Percentiles rank a stretch among this genome's conserved stretches.
Conservation (phyloP, 768 basidiomycete genomes). For the Russula brevipes region DNA sequence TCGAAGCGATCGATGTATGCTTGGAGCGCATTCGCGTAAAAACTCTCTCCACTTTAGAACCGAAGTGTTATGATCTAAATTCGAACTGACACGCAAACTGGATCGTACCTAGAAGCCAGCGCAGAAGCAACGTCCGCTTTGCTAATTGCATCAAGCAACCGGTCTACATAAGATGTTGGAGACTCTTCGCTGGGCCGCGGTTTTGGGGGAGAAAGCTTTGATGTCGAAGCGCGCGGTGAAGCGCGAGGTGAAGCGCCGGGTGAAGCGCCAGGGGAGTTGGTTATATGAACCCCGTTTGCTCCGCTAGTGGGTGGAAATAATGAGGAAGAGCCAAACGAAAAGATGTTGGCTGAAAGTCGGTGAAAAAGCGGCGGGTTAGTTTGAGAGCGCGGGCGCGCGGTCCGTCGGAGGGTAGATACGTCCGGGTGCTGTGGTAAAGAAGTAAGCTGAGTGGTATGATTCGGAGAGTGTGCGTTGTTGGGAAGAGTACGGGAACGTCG, state of each 20-base stretch:
- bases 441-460: constrained; percentile 10
- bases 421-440: constrained; percentile 25
- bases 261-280: constrained; percentile 34
- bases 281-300: constrained; percentile 24
- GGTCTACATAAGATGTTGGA: constrained; percentile 60
- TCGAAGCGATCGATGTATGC: constrained; percentile 72
- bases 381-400: constrained; percentile 42
- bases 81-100: neutral
- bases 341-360: constrained; percentile 62
- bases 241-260: constrained; percentile 40
- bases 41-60: constrained; percentile 55
- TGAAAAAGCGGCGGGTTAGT: constrained; percentile 69
- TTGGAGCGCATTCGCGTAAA: constrained; percentile 63
- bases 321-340: constrained; percentile 44
- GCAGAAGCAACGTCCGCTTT: constrained; percentile 77
- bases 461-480: constrained; percentile 20
- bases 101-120: constrained; percentile 69
- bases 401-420: constrained; percentile 31
- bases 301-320: constrained; percentile 29
- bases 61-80: constrained; percentile 3
- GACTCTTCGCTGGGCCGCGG: constrained; percentile 57
- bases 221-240: constrained; percentile 44
- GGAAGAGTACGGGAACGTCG: constrained; percentile 30
- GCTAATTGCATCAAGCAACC: constrained; percentile 58
- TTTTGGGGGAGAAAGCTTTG: constrained; percentile 45